Evolutionary conservation across 495 filamentous ascomycete species (phyloP), one percentile per base, ranked within the genome.

Genomic region (Tuber magnatum): DNA sequence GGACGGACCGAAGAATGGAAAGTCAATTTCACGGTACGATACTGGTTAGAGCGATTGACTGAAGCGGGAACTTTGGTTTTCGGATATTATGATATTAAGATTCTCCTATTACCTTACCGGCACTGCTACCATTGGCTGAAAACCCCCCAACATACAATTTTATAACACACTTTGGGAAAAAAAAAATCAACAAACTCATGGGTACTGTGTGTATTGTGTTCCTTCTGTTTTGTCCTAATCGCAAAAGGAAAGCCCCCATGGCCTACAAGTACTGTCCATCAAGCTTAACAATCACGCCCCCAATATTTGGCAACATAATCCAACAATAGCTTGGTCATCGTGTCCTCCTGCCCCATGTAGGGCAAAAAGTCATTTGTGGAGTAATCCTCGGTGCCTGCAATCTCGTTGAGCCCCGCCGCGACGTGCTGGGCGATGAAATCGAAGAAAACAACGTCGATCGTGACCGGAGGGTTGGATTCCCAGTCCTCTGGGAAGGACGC

Each of bases 361-460:
- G 84, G 81, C 75, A 86, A 84, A 28, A 92, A 91, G 79, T 92
- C 87, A 6, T 87, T 84, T 40, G 83, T 83, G 35, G 80, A 81
- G 74, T 92, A 92, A 20, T 39, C 68, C 74, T 87, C 84, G 43
- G 91, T 85, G 0, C 91, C 90, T 28, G 88, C 86, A 80, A 92
- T 91, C 76, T 87, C 85, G 51, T 85, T 85, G 61, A 97, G 84
- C 32, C 92, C 95, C 4, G 91, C 82, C 68, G 93, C 80, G 71
- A 97, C 85, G 86, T 91, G 93, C 51, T 88, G 87, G 83, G 97
- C 87, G 71, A 98, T 91, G 78, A 97, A 99, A 79, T 97, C 94
- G 69, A 94, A 86, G 82, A 95, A 99, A 38, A 97, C 90, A 7
- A 99, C 78, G 82, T 97, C 94, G 2, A 98, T 91, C 0, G 78